Evolutionary conservation across 1,284 basidiomycete genomes (phyloP), one percentile per base, ranked within the genome.

Genomic region (Ceratorhiza oryzae-sativae): DNA sequence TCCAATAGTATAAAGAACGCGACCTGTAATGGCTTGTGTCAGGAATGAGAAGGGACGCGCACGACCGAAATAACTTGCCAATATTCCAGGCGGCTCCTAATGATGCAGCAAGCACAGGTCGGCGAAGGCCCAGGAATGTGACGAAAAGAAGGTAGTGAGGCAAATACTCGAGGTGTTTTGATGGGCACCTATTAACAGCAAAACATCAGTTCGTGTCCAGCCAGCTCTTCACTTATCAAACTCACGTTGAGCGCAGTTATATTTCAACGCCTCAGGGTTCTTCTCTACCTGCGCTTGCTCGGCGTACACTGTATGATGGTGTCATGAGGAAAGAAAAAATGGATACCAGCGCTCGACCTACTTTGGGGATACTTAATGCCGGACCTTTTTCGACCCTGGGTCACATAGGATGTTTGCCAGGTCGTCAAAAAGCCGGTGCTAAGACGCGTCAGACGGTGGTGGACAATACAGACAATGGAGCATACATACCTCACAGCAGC

Each of bases 221-320:
- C 36, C 10, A 13, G 3, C 8, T 6, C 25, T 2, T 27, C 18
- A n/a, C 51, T 45, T 15, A 12, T n/a, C 20, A 20, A 1, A 25
- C 65, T 45, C 39, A 70, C 72, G 72, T 46, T 73, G 73, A 60
- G 73, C 73, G 34, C 73, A 73, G 46, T 73, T 73, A 48, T 65
- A 72, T 20, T 48, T 62, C 53, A 75, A 25, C 13, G 74, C 74
- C 18, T 71, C 72, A n/a, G 46, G 34, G 48, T 46, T 51, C 34
- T 73, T 63, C 15, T 72, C 72, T 46, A 61, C 39, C 58, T 73
- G 56, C 15, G 46, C 68, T 34, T 73, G 73, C 45, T 73, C 72
- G n/a, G 74, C 74, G 51, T 75, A 75, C 41, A 73, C 73, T 73
- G 41, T 12, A 12, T 2, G 39, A 49, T 32, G 18, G 51, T 30